These are phyloP conservation scores for Drosera capensis DNA, from an alignment of 148 eudicot species.

Conservation along the genomic window DNA sequence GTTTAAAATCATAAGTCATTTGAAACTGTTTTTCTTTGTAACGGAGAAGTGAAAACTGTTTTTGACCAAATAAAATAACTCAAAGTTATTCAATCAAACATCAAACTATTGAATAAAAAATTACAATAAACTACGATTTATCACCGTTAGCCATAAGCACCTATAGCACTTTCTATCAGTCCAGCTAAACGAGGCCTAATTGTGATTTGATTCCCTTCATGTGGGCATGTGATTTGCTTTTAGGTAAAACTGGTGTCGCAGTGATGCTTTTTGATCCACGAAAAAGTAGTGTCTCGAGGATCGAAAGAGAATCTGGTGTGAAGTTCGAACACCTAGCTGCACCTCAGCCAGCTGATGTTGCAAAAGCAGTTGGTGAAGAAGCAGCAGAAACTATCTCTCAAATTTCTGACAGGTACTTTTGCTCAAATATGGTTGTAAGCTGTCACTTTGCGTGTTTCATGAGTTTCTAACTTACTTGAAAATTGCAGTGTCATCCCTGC, in stretches of 20 bases:
- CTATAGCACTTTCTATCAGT: too few species aligned
- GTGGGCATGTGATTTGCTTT: not conserved
- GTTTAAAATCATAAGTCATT: too few species aligned
- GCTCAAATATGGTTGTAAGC: not conserved
- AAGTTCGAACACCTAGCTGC: slow-evolving; percentile 82
- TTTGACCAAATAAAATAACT: too few species aligned
- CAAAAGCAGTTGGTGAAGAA: slow-evolving; percentile 72
- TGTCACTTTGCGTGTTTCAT: not conserved
- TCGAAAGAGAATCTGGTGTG: slow-evolving; percentile 90
- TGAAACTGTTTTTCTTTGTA: too few species aligned
- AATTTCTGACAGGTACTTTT: slow-evolving; percentile 64
- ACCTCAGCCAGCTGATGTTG: slow-evolving; percentile 92
- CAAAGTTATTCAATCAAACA: too few species aligned
- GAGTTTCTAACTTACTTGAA: not conserved
- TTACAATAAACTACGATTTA: too few species aligned
- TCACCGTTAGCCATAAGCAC: too few species aligned
- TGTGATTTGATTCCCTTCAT: too few species aligned
- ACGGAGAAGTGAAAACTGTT: too few species aligned
- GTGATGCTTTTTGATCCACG: slow-evolving; percentile 92
- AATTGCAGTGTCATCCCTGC: slow-evolving; percentile 68
- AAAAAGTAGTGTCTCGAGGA: slow-evolving; percentile 37
- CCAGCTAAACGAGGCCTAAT: too few species aligned
- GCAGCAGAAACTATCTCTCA: slow-evolving; percentile 47
- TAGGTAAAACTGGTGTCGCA: slow-evolving; percentile 84
- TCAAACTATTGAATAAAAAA: too few species aligned